Percentiles rank a stretch among this genome's conserved stretches.
phyloP scores from a whole-genome alignment of 2,329 filamentous ascomycete genomes.

The Aphanocladium album region DNA sequence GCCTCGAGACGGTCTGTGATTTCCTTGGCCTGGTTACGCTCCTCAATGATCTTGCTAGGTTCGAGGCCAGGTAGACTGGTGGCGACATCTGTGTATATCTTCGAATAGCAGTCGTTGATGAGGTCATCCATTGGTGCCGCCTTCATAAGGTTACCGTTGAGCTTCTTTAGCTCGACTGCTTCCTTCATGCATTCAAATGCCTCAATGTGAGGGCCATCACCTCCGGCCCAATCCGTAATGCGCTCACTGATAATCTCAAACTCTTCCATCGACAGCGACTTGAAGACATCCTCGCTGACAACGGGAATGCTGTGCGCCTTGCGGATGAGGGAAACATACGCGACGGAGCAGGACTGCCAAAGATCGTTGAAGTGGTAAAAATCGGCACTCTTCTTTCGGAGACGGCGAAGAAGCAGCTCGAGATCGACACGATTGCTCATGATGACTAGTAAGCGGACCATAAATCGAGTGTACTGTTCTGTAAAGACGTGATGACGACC shows the following conservation, averaged over 20 bases:
- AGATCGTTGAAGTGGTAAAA: constrained; percentile 59
- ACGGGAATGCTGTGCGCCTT: constrained; percentile 41
- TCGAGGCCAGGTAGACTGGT: constrained; percentile 51
- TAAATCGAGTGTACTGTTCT: constrained; percentile 77
- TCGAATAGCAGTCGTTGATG: constrained; percentile 84
- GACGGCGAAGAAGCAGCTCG: constrained; percentile 71
- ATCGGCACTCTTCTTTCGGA: constrained; percentile 77
- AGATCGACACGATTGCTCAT: constrained; percentile 70
- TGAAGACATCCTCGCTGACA: constrained; percentile 51
- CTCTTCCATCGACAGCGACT: constrained; percentile 47
- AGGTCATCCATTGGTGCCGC: constrained; percentile 81
- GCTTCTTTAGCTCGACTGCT: constrained; percentile 55
- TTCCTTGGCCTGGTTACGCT: constrained; percentile 38
- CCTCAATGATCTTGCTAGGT: constrained; percentile 43
- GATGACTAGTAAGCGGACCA: constrained; percentile 68
- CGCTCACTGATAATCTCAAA: constrained; percentile 53
- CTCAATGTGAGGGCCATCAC: constrained; percentile 31
- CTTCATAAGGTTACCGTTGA: constrained; percentile 88
- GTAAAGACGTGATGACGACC: constrained; percentile 92
- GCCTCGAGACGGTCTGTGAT: constrained; percentile 33
- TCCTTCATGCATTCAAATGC: constrained; percentile 54
- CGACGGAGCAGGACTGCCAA: constrained; percentile 52
- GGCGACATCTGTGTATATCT: constrained; percentile 64
- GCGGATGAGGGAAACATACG: constrained; percentile 50
- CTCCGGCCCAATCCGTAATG: constrained; percentile 50